phyloP scores from a whole-genome alignment of 257 asterid genomes.

The Ballota nigra region DNA sequence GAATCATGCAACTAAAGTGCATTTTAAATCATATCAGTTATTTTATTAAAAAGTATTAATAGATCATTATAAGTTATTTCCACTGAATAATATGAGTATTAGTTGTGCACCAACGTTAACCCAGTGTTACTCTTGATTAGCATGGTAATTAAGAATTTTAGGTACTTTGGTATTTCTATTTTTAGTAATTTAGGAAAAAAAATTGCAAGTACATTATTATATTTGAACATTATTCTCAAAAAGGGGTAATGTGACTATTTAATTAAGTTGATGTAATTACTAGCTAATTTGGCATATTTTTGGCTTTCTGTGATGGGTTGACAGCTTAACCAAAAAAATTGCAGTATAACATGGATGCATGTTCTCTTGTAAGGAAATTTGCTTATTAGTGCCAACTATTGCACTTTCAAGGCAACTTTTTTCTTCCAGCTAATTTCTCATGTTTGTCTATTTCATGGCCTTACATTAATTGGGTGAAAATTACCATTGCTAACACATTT shows the following conservation, averaged over 20 bases:
- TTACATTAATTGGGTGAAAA: background rate
- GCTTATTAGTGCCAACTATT: constrained; percentile 15
- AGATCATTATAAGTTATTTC: too few relatives aligned
- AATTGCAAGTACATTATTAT: background rate
- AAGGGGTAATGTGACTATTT: background rate
- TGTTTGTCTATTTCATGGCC: background rate
- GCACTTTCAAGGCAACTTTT: constrained; percentile 16
- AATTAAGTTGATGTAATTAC: constrained; percentile 5
- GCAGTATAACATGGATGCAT: constrained; percentile 52
- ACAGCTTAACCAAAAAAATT: constrained; percentile 37
- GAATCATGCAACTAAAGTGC: too few relatives aligned
- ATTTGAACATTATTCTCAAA: constrained; percentile 12
- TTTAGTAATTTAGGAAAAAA: background rate
- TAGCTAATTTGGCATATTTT: constrained; percentile 12
- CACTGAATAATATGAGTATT: too few relatives aligned
- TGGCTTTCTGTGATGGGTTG: constrained; percentile 21
- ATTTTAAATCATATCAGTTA: too few relatives aligned
- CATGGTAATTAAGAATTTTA: background rate
- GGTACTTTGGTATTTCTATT: background rate
- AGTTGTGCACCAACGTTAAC: too few relatives aligned
- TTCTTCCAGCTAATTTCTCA: constrained; percentile 14
- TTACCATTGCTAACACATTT: background rate
- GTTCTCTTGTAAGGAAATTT: constrained; percentile 34
- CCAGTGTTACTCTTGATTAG: background rate
- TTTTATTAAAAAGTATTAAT: too few relatives aligned